Evolutionary conservation across 1,139 yeast species (phyloP), one percentile per base, ranked within the genome.

Genomic region (Geotrichum candidum): DNA sequence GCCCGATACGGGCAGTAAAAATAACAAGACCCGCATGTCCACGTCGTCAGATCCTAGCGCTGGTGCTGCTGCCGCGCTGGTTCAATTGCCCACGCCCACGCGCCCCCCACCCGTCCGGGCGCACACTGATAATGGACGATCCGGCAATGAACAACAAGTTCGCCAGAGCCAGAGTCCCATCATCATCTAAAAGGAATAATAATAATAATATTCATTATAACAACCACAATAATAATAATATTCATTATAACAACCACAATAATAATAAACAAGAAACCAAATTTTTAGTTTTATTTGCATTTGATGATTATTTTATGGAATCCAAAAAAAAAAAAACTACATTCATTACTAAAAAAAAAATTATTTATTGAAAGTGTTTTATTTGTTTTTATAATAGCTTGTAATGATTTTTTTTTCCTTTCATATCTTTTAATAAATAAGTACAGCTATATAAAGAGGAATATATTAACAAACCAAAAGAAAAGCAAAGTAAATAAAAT

Each of bases 111-210:
- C 58, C 10, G 25, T 56, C 22, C 33, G 58, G 10, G 58, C 58
- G 13, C 54, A 56, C 35, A 56, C 58, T 5, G 58, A 56, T 46
- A 56, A 56, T 23, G 58, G 58, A 11, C 53, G 50, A 2, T 22
- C 15, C 7, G 54, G 54, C 3, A 51, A 51, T 35, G 54, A 56
- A 25, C 48, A 31, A 9, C 51, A 31, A n/a, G 50, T 56, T n/a
- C 48, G 50, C 91, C 59, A 94, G 74, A 65, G 96, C 89, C 61
- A 94, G 77, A 70, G 89, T 91, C 0, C 96, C 96, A 72, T 94
- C 98, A 66, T 87, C 86, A 0, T 96, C 83, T 41, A 91, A 80
- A 71, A 94, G 18, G 18, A 1, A 18, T 18, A 18, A 18, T 18
- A 18, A 18, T 18, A 18, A 18, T 18, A 18, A 18, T 18, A 18